Evolutionary conservation across 768 basidiomycete species (phyloP).

Genomic region (Wakefieldia striispora): DNA sequence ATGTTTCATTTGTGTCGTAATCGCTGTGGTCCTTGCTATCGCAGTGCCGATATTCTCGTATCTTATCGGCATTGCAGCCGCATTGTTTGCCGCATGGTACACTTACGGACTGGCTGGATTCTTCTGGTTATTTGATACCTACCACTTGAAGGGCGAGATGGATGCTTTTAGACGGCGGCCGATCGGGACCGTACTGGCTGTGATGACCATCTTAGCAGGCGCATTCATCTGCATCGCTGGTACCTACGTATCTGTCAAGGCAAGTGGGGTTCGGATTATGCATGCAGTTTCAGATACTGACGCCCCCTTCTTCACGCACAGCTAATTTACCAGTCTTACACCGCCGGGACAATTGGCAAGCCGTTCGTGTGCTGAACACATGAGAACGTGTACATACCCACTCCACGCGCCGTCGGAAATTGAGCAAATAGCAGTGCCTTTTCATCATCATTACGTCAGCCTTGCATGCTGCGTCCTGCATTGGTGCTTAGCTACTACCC

Average conservation of each 20-base stretch:
- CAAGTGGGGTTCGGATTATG: slow-evolving; percentile 14
- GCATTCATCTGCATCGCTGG: slow-evolving; percentile 42
- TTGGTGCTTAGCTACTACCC: neutral
- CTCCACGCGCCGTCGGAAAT: slow-evolving; percentile 23
- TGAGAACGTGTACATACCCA: too few relatives aligned
- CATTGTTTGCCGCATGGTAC: slow-evolving; percentile 59
- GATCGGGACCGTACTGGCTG: slow-evolving; percentile 34
- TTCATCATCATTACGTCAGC: slow-evolving; percentile 19
- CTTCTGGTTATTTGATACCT: slow-evolving; percentile 52
- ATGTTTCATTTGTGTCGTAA: slow-evolving; percentile 34
- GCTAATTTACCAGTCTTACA: slow-evolving; percentile 48
- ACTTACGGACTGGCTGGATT: slow-evolving; percentile 52
- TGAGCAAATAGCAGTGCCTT: neutral
- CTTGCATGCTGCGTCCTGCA: too few relatives aligned
- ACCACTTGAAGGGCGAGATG: slow-evolving; percentile 40
- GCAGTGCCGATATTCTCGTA: slow-evolving; percentile 56
- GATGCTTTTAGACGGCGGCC: slow-evolving; percentile 33
- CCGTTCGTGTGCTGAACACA: slow-evolving; percentile 38
- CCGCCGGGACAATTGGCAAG: slow-evolving; percentile 34
- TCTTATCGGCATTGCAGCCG: slow-evolving; percentile 50
- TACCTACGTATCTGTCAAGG: slow-evolving; percentile 53
- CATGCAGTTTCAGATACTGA: neutral
- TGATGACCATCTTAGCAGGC: slow-evolving; percentile 37
- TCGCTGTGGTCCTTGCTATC: slow-evolving; percentile 47
- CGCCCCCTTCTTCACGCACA: slow-evolving; percentile 16